Conservation (phyloP, 257 asterid species). For the Anisodus acutangulus region DNA sequence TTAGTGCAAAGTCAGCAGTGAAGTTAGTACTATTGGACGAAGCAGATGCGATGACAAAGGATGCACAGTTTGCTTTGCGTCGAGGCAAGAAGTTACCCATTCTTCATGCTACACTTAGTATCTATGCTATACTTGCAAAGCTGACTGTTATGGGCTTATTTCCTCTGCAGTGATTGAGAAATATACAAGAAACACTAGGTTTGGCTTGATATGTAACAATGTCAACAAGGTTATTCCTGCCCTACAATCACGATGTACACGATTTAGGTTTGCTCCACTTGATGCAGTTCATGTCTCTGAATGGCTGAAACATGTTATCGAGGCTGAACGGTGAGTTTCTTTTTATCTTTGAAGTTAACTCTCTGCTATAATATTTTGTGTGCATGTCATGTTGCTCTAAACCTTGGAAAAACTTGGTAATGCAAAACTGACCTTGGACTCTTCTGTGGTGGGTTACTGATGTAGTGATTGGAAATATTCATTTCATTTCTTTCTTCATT, state of each 20-base stretch:
- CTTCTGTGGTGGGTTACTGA: slow-evolving; percentile 3
- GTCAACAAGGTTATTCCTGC: slow-evolving; percentile 97
- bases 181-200: slow-evolving; percentile 88
- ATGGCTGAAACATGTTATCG: slow-evolving; percentile 85
- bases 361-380: background rate
- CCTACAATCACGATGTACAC: slow-evolving; percentile 94
- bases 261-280: slow-evolving; percentile 98
- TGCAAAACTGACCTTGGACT: background rate
- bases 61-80: slow-evolving; percentile 96
- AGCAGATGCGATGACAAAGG: slow-evolving; percentile 99
- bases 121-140: slow-evolving; percentile 27
- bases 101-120: slow-evolving; percentile 20
- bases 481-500: background rate
- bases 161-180: slow-evolving; percentile 86
- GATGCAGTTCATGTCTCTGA: slow-evolving; percentile 75
- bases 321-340: slow-evolving; percentile 71
- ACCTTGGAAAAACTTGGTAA: background rate
- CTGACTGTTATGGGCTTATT: slow-evolving; percentile 1
- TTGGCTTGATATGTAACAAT: slow-evolving; percentile 92
- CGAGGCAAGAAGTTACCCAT: slow-evolving; percentile 65
- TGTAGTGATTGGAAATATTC: background rate
- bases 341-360: slow-evolving; percentile 2
- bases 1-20: slow-evolving; percentile 75
- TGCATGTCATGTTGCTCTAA: background rate
- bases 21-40: slow-evolving; percentile 92